Evolutionary conservation across 371 early-diverging fungal genomes (phyloP), one percentile per base, ranked within the genome.

Genomic region (Actinomucor elegans): DNA sequence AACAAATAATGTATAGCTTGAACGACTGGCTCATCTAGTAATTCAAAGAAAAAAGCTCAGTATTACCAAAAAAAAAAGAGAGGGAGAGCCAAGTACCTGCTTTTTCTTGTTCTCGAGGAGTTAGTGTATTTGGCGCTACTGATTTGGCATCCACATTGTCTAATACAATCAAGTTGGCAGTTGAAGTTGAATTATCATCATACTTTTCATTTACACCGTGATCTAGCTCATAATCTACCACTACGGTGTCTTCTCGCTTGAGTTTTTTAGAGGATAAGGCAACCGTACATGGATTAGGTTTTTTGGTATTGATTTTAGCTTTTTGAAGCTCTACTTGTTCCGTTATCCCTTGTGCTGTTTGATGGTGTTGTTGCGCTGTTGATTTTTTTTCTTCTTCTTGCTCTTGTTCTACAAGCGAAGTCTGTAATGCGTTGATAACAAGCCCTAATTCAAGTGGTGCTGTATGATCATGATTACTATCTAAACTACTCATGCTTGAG

Each of bases 51-150:
- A n/a, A n/a, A n/a, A n/a, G n/a, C n/a, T n/a, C n/a, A n/a, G n/a
- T n/a, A n/a, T n/a, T n/a, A n/a, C n/a, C n/a, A n/a, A n/a, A n/a
- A n/a, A n/a, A n/a, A n/a, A n/a, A n/a, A n/a, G n/a, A n/a, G n/a
- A n/a, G n/a, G n/a, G n/a, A n/a, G n/a, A n/a, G n/a, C n/a, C n/a
- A n/a, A n/a, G 40, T 53, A 79, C 82, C 77, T 46, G 68, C 74
- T 29, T 61, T 47, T 45, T 76, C 81, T 38, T 83, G 83, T 55
- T 83, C 80, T n/a, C 63, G 48, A 1, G 81, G 75, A 11, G 61
- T 52, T 6, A 80, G 55, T n/a, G 65, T 69, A 28, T 80, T 80
- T 24, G 72, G 64, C 34, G 48, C 37, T 23, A 57, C 45, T 23
- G 43, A 17, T 23, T 57, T 63, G 15, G 42, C 12, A 42, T 52